Conservation (phyloP, 1,139 yeast genomes). For the Scheffersomyces illinoinensis region DNA sequence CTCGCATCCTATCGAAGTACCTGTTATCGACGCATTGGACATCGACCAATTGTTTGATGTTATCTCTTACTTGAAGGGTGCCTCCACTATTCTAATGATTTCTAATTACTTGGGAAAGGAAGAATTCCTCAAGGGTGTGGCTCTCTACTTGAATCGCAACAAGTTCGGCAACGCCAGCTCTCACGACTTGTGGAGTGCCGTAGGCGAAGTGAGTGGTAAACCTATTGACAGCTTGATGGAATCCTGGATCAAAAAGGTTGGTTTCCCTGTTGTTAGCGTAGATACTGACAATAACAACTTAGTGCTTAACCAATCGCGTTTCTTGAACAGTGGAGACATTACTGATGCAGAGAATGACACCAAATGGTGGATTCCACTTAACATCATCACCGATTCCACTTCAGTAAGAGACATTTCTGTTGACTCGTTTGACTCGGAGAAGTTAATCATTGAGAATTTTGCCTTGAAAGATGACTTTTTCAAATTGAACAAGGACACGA, state of each 20-base stretch:
- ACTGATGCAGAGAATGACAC: slow-evolving; percentile 52
- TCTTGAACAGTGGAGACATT: slow-evolving; percentile 77
- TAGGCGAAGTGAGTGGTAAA: slow-evolving; percentile 71
- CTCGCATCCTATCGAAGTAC: slow-evolving; percentile 86
- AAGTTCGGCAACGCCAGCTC: slow-evolving; percentile 78
- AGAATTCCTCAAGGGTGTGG: slow-evolving; percentile 68
- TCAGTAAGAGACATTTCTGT: slow-evolving; percentile 28
- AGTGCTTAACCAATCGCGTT: slow-evolving; percentile 68
- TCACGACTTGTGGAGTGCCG: slow-evolving; percentile 76
- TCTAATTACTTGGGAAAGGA: slow-evolving; percentile 69
- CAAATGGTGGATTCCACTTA: slow-evolving; percentile 77
- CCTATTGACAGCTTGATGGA: slow-evolving; percentile 74
- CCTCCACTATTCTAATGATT: slow-evolving; percentile 72
- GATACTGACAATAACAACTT: slow-evolving; percentile 46
- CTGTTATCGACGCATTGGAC: slow-evolving; percentile 76
- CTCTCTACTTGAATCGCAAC: slow-evolving; percentile 67
- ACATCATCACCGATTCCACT: slow-evolving; percentile 24
- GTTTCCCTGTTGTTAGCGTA: slow-evolving; percentile 79
- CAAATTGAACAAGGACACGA: slow-evolving; percentile 63
- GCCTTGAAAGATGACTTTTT: slow-evolving; percentile 35
- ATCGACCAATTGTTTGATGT: slow-evolving; percentile 86
- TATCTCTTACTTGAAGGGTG: slow-evolving; percentile 81
- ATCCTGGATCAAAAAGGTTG: slow-evolving; percentile 80
- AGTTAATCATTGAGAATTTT: slow-evolving; percentile 22
- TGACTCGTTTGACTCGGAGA: slow-evolving; percentile 24